phyloP scores from a whole-genome alignment of 139 green algal species.

The Raphidocelis subcapitata region DNA sequence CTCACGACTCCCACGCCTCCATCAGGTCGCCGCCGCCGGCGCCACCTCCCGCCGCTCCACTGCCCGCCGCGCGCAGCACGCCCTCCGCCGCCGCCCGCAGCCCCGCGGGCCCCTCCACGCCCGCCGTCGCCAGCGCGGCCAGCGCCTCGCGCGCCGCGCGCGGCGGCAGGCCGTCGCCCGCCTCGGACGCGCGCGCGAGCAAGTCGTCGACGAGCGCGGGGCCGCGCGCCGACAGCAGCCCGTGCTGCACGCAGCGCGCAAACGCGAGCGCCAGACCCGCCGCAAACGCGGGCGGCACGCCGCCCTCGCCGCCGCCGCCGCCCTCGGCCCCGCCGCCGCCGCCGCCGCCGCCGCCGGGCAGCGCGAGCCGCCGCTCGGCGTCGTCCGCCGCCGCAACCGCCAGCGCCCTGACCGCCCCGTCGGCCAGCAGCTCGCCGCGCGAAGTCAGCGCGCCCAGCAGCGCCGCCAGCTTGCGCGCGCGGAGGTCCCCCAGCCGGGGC shows the following conservation, averaged over 20 bases:
- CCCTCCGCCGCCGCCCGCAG: background rate
- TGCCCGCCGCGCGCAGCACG: background rate
- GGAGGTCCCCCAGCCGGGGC: too few species aligned
- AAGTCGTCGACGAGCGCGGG: background rate
- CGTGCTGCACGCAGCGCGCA: background rate
- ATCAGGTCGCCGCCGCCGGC: too few species aligned
- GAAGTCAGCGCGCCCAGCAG: background rate
- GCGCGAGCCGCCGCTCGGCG: background rate
- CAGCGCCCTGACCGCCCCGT: too few species aligned
- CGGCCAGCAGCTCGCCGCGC: too few species aligned
- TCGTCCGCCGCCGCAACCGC: too few species aligned
- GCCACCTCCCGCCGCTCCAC: too few species aligned
- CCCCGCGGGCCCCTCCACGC: background rate
- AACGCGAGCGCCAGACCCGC: background rate
- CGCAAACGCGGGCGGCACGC: background rate
- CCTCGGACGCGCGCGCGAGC: background rate
- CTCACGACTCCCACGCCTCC: too few species aligned
- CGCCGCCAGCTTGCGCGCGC: background rate
- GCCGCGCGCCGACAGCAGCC: background rate
- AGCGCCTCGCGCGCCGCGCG: background rate
- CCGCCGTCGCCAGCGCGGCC: background rate
- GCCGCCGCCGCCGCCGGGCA: background rate
- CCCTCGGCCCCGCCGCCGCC: background rate
- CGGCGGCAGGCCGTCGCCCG: background rate
- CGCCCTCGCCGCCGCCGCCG: background rate